A percentile compares a stretch with the other conserved stretches of the same genome.
These are phyloP conservation scores for Trifolium dubium DNA, from an alignment of 306 rosid genomes.

Conservation along the genomic window DNA sequence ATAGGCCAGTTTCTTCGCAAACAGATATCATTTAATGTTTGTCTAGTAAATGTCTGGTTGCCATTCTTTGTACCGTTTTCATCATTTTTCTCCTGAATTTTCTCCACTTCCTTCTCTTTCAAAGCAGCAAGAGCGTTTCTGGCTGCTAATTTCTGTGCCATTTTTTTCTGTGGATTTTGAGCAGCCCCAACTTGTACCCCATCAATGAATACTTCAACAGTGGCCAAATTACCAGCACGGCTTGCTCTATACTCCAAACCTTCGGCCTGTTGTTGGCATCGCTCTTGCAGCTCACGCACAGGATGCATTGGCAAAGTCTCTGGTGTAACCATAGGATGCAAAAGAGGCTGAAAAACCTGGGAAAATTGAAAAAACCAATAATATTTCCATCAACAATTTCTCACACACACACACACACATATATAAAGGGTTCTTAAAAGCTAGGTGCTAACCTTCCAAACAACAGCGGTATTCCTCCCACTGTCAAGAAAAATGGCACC, in stretches of 20 bases:
- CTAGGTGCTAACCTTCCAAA: conserved; percentile 73
- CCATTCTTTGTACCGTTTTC: conserved; percentile 84
- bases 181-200: conserved; percentile 87
- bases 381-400: not conserved
- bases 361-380: conserved; percentile 31
- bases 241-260: conserved; percentile 94
- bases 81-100: conserved; percentile 62
- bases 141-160: conserved; percentile 99
- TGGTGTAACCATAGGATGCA: conserved; percentile 98
- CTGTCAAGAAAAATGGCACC: conserved; percentile 95
- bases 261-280: conserved; percentile 99
- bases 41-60: conserved; percentile 89
- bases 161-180: conserved; percentile 96
- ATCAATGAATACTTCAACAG: conserved; percentile 93
- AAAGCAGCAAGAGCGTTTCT: conserved; percentile 90
- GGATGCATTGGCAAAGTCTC: conserved; percentile 99
- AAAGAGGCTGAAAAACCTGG: conserved; percentile 90
- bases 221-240: conserved; percentile 89
- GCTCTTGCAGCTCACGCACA: conserved; percentile 98
- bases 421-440: too few relatives aligned
- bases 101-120: conserved; percentile 79
- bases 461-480: conserved; percentile 70
- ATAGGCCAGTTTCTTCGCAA: conserved; percentile 97
- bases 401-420: too few relatives aligned
- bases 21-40: conserved; percentile 90